These are phyloP conservation scores for Cercospora berteroae DNA, from an alignment of 2,329 filamentous ascomycete species.

Conservation along the genomic window DNA sequence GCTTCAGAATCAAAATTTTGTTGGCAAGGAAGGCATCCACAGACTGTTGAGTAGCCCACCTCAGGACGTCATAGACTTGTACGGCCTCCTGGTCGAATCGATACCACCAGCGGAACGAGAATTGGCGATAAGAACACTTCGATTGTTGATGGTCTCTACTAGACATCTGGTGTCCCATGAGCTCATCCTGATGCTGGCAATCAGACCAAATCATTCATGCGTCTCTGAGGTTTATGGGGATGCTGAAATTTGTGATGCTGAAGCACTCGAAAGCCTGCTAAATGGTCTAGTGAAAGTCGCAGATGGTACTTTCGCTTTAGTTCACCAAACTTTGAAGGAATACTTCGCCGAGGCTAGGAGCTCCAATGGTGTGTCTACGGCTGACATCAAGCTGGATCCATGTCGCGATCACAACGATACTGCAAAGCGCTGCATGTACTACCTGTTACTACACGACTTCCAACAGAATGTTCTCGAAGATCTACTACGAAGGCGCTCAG, in stretches of 20 bases:
- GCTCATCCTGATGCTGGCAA: not conserved
- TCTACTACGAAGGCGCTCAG: not conserved
- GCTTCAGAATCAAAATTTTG: not conserved
- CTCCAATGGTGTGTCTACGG: not conserved
- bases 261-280: not conserved
- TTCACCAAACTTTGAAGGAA: conserved; percentile 1
- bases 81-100: not conserved
- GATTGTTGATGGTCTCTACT: conserved; percentile 1
- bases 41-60: not conserved
- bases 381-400: not conserved
- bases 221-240: not conserved
- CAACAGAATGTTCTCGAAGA: conserved; percentile 1
- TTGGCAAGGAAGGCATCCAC: not conserved
- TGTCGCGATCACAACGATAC: not conserved
- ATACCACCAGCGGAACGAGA: conserved; percentile 2
- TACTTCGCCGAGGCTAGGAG: not conserved
- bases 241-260: not conserved
- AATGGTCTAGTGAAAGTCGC: not conserved
- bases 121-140: not conserved
- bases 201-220: not conserved
- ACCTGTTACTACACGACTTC: not conserved
- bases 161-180: not conserved
- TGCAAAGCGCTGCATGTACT: not conserved
- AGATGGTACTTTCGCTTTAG: not conserved
- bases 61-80: not conserved